These are phyloP conservation scores for Mycotypha africana DNA, from an alignment of 371 early-diverging fungal species.

Conservation along the genomic window DNA sequence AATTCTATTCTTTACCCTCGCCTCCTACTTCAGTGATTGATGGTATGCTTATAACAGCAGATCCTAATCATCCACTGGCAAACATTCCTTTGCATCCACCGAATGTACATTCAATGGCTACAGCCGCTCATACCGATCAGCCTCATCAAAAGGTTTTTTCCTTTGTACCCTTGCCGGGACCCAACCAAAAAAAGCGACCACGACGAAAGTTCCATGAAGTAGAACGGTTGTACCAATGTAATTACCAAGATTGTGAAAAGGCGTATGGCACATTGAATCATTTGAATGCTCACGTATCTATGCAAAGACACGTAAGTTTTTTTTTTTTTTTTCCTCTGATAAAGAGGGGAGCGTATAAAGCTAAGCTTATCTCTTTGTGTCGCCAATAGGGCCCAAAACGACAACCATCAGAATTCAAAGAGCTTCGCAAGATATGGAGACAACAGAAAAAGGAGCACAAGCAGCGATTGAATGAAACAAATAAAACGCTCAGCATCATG, in stretches of 20 bases:
- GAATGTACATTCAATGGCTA: no score
- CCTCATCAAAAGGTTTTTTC: conserved; percentile 47
- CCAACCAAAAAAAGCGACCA: conserved; percentile 64
- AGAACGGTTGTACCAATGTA: conserved; percentile 65
- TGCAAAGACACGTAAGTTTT: conserved; percentile 72
- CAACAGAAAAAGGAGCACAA: conserved; percentile 43
- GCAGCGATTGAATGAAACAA: no score
- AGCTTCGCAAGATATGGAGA: conserved; percentile 52
- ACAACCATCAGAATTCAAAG: conserved; percentile 58
- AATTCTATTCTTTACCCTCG: conserved; percentile 18
- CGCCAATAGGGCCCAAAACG: conserved; percentile 32
- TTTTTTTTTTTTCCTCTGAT: no score
- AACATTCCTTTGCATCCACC: no score
- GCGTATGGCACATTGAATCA: conserved; percentile 71
- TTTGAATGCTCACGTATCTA: conserved; percentile 65
- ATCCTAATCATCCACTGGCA: background rate
- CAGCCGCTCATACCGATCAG: no score
- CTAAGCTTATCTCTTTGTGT: background rate
- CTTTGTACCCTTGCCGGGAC: conserved; percentile 58
- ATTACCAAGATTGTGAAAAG: conserved; percentile 56
- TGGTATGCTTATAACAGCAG: conserved; percentile 3
- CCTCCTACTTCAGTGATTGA: conserved; percentile 24
- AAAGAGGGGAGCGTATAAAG: no score
- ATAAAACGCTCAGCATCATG: no score
- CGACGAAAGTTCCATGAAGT: conserved; percentile 68